Base-by-base conservation (phyloP, 228 moss, liverwort and hornwort genomes). In the Sphagnum fallax region DNA sequence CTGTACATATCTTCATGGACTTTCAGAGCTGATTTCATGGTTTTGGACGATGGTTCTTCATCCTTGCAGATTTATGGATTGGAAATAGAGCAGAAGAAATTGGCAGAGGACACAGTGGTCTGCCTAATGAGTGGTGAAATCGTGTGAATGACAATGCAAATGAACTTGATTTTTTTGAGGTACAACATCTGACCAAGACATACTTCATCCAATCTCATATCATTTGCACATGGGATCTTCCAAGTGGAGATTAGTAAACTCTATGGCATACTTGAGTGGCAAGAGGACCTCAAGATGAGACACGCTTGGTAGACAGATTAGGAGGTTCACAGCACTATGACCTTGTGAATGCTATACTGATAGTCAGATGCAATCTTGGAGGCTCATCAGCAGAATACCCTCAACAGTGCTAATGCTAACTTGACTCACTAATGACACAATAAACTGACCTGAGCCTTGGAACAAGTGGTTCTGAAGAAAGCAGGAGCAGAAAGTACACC, bases 11-110 rank as follows among this genome's bases (percentile, higher is more conserved):
- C 32, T 32, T 32, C 32, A 32, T 32, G 32, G 32, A 32, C 32
- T 32, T 32, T 32, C 32, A 32, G 32, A 32, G 32, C 32, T 32
- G 32, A 32, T 32, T 32, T 32, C 2, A 32, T 32, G 32, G 32
- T 32, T 2, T 32, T 32, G 32, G 32, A 32, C 32, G 32, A 32
- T 32, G 32, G 32, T 32, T 32, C 32, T 32, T 32, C 32, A 47
- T 10, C 65, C 68, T 16, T 76, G 79, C 88, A 92, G 91, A 96
- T 96, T 71, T 96, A 96, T 72, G 92, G 95, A 32, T 82, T 96
- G 81, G 92, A 96, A 78, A 91, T 86, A 71, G 95, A 96, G 77
- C 95, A 92, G 75, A 96, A 92, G 82, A 96, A 96, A 72, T 80
- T 96, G 64, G 95, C 92, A 78, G 96, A 96, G 67, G 96, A 96